These are phyloP conservation scores for Ananas comosus DNA, from an alignment of 176 grass and related monocot species.

Conservation along the genomic window DNA sequence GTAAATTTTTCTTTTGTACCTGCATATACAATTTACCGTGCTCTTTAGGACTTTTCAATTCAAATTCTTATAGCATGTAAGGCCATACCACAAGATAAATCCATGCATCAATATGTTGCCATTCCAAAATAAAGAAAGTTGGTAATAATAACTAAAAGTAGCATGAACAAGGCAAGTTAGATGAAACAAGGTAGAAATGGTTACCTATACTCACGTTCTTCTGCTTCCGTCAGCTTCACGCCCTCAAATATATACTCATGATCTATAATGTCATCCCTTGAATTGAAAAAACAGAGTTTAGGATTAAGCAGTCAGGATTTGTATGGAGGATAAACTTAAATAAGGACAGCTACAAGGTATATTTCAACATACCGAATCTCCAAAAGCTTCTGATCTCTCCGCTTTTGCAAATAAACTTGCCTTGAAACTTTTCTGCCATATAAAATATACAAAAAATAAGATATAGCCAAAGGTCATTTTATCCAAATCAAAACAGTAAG, in stretches of 20 bases:
- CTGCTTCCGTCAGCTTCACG: conserved; percentile 67
- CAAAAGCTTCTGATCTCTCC: conserved; percentile 86
- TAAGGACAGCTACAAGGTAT: not conserved
- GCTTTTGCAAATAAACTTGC: conserved; percentile 73
- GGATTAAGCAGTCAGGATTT: not conserved
- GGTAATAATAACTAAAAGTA: no score
- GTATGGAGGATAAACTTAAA: not conserved
- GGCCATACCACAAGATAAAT: no score
- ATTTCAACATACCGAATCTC: conserved; percentile 58
- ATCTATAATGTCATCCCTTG: conserved; percentile 81
- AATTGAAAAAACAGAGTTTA: not conserved
- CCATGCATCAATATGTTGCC: no score
- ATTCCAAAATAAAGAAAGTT: not conserved
- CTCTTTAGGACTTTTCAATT: not conserved
- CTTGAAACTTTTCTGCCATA: conserved; percentile 70
- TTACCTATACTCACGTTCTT: conserved; percentile 75
- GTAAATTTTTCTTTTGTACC: conserved; percentile 77
- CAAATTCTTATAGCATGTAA: not conserved
- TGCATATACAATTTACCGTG: conserved; percentile 18
- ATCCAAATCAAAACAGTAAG: not conserved
- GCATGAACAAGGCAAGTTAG: not conserved
- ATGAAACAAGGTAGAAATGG: conserved; percentile 10
- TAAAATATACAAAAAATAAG: conserved; percentile 11
- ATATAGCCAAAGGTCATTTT: not conserved
- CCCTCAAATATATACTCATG: conserved; percentile 83